Percentiles rank a stretch among this genome's conserved stretches.
These are phyloP conservation scores for Gastrodia elata DNA, from an alignment of 106 monocot genomes.

Conservation along the genomic window DNA sequence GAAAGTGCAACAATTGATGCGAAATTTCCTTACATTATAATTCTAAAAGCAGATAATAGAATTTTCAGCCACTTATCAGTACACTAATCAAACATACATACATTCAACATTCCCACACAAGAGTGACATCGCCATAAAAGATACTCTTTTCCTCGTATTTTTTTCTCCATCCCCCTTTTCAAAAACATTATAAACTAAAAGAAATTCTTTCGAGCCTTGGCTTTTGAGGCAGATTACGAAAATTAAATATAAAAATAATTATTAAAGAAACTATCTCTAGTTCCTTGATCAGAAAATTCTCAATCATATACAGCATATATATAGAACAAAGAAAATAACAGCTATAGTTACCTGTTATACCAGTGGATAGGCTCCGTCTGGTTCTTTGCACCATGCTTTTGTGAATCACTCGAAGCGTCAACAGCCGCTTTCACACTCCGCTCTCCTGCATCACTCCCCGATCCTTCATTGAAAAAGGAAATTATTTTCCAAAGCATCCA, in stretches of 20 bases:
- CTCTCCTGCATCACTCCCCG: conserved; percentile 49
- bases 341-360: conserved; percentile 58
- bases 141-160: background rate
- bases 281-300: background rate
- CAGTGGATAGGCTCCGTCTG: conserved; percentile 78
- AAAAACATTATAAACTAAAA: background rate
- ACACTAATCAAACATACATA: background rate
- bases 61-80: background rate
- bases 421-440: conserved; percentile 30
- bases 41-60: background rate
- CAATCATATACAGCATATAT: too few species aligned
- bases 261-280: background rate
- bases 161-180: background rate
- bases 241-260: background rate
- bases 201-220: background rate
- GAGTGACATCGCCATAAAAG: background rate
- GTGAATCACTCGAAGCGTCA: conserved; percentile 44
- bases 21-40: background rate
- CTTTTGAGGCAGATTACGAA: background rate
- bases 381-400: conserved; percentile 69
- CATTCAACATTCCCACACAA: background rate
- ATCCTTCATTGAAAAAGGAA: conserved; percentile 23
- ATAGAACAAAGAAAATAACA: too few species aligned
- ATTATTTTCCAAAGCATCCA: background rate
- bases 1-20: background rate